Evolutionary conservation across 31 red algal genomes (phyloP).

Genomic region (Asparagopsis taxiformis): DNA sequence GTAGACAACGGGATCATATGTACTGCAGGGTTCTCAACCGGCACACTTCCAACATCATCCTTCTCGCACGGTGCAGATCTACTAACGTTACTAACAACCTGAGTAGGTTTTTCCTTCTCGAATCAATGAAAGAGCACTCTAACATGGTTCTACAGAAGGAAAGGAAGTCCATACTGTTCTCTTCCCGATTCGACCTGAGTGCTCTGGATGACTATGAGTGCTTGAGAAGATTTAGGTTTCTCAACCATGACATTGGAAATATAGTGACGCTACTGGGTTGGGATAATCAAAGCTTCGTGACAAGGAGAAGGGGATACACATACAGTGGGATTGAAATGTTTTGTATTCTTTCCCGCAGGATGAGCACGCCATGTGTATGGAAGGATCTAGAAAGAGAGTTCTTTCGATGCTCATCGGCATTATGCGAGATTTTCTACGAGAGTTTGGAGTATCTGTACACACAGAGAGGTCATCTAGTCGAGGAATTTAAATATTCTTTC

Average conservation of each 20-base stretch:
- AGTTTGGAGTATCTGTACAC: background rate
- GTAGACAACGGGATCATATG: no score
- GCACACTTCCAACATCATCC: no score
- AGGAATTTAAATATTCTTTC: background rate
- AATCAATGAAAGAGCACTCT: no score
- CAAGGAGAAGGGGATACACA: background rate
- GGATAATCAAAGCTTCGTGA: background rate
- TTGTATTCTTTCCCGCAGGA: background rate
- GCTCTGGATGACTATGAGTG: conserved; percentile 2
- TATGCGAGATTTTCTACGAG: conserved; percentile 16
- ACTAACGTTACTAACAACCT: no score
- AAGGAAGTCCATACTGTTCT: no score
- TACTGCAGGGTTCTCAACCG: no score
- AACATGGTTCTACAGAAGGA: no score
- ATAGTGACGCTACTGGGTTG: background rate
- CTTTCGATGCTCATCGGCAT: no score
- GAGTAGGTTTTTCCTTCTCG: no score
- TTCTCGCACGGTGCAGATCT: no score
- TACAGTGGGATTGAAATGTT: background rate
- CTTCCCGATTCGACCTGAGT: background rate
- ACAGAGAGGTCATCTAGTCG: background rate
- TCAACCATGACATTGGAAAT: background rate
- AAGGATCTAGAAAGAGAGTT: conserved; percentile 1
- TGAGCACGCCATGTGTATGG: background rate
- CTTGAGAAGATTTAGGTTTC: background rate